Evolutionary conservation across 2,329 filamentous ascomycete genomes (phyloP).

Genomic region (Cadophora malorum): DNA sequence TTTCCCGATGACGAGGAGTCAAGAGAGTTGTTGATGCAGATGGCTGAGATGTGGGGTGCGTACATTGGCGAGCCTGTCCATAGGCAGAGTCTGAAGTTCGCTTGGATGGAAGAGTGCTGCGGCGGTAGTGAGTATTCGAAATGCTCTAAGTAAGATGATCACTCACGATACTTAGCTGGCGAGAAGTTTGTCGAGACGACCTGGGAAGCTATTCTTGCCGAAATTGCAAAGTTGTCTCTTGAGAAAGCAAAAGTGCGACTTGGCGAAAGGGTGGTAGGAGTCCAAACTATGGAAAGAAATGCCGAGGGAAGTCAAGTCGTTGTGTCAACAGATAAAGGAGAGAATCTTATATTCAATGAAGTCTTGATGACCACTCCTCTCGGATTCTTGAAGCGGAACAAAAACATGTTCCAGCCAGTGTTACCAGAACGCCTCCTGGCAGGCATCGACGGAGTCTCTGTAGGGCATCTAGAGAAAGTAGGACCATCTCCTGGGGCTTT

Average conservation of each 20-base stretch:
- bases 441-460: slow-evolving; percentile 51
- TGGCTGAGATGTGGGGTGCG: slow-evolving; percentile 55
- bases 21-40: slow-evolving; percentile 49
- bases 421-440: slow-evolving; percentile 51
- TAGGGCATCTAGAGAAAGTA: slow-evolving; percentile 58
- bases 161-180: slow-evolving; percentile 20
- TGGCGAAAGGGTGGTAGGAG: slow-evolving; percentile 30
- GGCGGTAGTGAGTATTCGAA: slow-evolving; percentile 53
- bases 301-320: slow-evolving; percentile 23
- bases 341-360: slow-evolving; percentile 45
- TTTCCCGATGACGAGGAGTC: slow-evolving; percentile 47
- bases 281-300: slow-evolving; percentile 28
- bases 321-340: slow-evolving; percentile 33
- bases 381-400: slow-evolving; percentile 55
- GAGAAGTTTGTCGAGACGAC: slow-evolving; percentile 33
- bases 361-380: slow-evolving; percentile 59
- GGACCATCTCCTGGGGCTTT: too few relatives aligned
- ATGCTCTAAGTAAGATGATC: not conserved
- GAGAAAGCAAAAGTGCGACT: slow-evolving; percentile 29
- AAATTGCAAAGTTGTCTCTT: slow-evolving; percentile 26
- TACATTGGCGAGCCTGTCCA: slow-evolving; percentile 58
- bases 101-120: slow-evolving; percentile 64
- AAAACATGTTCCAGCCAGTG: slow-evolving; percentile 51
- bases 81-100: slow-evolving; percentile 60
- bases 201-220: slow-evolving; percentile 30